These are phyloP conservation scores for Corchorus capsularis DNA, from an alignment of 345 rosid species.

Conservation along the genomic window DNA sequence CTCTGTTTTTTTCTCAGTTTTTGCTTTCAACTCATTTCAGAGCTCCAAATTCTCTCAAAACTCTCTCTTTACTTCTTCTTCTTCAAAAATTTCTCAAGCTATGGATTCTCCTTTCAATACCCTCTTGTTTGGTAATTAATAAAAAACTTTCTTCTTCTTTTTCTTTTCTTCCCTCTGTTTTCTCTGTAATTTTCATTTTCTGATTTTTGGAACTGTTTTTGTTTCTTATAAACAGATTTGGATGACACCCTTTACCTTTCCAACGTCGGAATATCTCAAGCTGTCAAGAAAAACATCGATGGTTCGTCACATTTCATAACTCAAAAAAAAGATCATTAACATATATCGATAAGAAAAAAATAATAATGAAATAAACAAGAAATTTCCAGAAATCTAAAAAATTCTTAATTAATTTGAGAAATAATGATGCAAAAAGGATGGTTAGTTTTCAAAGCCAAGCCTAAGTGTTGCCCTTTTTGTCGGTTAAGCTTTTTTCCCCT, in stretches of 20 bases:
- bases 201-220: neutral
- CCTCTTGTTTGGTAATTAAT: conserved; percentile 67
- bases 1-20: neutral
- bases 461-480: too few species aligned
- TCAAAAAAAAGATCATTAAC: too few species aligned
- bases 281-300: conserved; percentile 77
- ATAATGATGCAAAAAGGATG: too few species aligned
- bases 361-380: neutral
- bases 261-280: conserved; percentile 63
- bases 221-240: conserved; percentile 56
- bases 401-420: too few species aligned
- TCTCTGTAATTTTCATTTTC: neutral
- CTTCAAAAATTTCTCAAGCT: conserved; percentile 13
- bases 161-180: neutral
- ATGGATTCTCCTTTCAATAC: conserved; percentile 63
- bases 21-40: neutral
- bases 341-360: too few species aligned
- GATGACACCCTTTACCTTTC: conserved; percentile 93
- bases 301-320: conserved; percentile 37
- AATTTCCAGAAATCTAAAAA: neutral
- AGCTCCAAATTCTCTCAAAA: neutral
- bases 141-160: neutral
- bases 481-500: too few species aligned
- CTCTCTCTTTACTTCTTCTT: neutral
- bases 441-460: too few species aligned